Conservation (phyloP, 1,139 yeast genomes). For the Geotrichum cucujoidarum region DNA sequence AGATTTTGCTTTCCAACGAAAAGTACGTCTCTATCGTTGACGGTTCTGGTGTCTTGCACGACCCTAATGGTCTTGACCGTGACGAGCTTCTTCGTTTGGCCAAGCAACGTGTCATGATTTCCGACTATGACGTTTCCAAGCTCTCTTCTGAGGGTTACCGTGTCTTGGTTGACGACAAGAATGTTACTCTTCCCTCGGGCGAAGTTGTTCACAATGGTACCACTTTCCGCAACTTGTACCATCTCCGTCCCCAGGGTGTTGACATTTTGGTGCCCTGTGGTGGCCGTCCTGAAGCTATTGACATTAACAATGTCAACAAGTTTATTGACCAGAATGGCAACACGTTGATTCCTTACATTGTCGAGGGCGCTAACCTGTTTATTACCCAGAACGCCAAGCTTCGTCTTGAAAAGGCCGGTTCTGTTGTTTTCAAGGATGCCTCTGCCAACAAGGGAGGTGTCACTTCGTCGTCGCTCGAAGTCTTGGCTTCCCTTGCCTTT, state of each 20-base stretch:
- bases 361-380: constrained; percentile 96
- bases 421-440: constrained; percentile 87
- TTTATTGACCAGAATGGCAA: constrained; percentile 79
- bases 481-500: constrained; percentile 86
- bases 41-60: constrained; percentile 93
- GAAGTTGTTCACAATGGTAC: constrained; percentile 73
- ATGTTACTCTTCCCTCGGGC: constrained; percentile 74
- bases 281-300: constrained; percentile 96
- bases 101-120: constrained; percentile 67
- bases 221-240: constrained; percentile 89
- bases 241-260: constrained; percentile 63
- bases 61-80: constrained; percentile 84
- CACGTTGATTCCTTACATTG: constrained; percentile 76
- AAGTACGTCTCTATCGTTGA: constrained; percentile 84
- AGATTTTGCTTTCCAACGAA: constrained; percentile 82
- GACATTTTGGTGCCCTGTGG: constrained; percentile 95
- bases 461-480: constrained; percentile 93
- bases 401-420: constrained; percentile 79
- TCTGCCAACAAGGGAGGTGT: constrained; percentile 98
- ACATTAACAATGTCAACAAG: constrained; percentile 70
- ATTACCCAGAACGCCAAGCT: constrained; percentile 92
- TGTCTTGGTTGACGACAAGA: constrained; percentile 81
- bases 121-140: constrained; percentile 59
- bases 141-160: constrained; percentile 73
- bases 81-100: constrained; percentile 77